Conservation (phyloP, 768 basidiomycete species). For the Lactarius pseudohatsudake region DNA sequence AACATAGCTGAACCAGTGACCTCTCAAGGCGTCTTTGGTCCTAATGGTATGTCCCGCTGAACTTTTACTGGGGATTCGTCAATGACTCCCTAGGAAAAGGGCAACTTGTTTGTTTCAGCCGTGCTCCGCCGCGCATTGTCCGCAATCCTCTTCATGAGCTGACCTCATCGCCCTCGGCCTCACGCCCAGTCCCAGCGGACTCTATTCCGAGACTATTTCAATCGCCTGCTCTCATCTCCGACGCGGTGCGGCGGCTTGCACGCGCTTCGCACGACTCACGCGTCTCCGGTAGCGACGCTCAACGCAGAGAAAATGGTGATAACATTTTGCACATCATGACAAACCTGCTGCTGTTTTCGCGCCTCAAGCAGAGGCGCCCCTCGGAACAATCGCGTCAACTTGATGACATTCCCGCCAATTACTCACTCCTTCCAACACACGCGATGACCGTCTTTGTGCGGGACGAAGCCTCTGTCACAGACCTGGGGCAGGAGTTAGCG, state of each 20-base stretch:
- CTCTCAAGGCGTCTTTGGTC: constrained; percentile 86
- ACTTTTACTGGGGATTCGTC: neutral
- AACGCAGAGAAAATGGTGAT: constrained; percentile 49
- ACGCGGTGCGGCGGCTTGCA: constrained; percentile 66
- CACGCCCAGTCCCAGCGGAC: constrained; percentile 30
- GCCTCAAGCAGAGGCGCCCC: constrained; percentile 48
- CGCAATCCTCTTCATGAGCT: constrained; percentile 53
- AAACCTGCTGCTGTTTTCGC: constrained; percentile 64
- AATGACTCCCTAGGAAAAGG: constrained; percentile 46
- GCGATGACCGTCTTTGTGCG: constrained; percentile 34
- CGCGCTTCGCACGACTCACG: constrained; percentile 59
- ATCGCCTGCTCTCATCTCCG: constrained; percentile 68
- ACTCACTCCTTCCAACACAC: constrained; percentile 46
- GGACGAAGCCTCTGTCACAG: constrained; percentile 23
- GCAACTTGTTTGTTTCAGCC: constrained; percentile 85
- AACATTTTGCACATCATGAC: constrained; percentile 77
- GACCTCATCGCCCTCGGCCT: constrained; percentile 44
- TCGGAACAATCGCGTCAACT: constrained; percentile 42
- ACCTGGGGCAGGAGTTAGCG: constrained; percentile 26
- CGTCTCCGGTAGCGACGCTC: constrained; percentile 40
- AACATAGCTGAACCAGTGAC: constrained; percentile 83
- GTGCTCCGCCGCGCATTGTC: constrained; percentile 69
- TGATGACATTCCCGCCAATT: constrained; percentile 56
- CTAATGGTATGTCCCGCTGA: constrained; percentile 59
- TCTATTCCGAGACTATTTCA: constrained; percentile 44